phyloP scores from a whole-genome alignment of 2,329 filamentous ascomycete genomes.

The Paracoccidioides lutzii region DNA sequence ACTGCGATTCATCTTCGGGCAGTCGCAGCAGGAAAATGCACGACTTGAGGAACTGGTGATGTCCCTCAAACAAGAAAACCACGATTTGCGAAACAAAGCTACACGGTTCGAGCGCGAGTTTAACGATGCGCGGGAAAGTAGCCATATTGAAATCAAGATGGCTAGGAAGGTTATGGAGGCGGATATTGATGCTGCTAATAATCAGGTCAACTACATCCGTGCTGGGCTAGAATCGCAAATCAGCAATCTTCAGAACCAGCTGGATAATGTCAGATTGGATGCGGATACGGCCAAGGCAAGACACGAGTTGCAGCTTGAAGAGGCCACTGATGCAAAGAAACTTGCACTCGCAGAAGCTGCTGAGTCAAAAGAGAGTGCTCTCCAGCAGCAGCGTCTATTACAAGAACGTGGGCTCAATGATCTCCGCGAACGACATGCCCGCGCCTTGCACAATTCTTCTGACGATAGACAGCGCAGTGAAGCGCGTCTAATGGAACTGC shows the following conservation, averaged over 20 bases:
- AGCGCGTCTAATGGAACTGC: constrained; percentile 64
- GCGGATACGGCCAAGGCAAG: constrained; percentile 68
- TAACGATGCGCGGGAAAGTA: constrained; percentile 68
- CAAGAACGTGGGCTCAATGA: constrained; percentile 66
- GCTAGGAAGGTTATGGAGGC: constrained; percentile 65
- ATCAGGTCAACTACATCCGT: constrained; percentile 60
- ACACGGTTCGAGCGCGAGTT: constrained; percentile 68
- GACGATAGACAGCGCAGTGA: constrained; percentile 77
- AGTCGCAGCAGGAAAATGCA: constrained; percentile 45
- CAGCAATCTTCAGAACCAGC: constrained; percentile 54
- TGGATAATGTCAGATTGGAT: constrained; percentile 67
- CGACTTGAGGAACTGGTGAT: constrained; percentile 48
- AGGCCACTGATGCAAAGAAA: constrained; percentile 57
- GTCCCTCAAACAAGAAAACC: constrained; percentile 42
- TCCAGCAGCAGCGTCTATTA: constrained; percentile 47
- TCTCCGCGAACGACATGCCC: constrained; percentile 60
- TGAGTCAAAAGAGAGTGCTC: constrained; percentile 40
- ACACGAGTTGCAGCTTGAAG: constrained; percentile 73
- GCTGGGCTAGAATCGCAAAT: constrained; percentile 72
- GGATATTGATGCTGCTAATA: constrained; percentile 71
- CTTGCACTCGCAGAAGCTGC: constrained; percentile 43
- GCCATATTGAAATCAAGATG: constrained; percentile 65
- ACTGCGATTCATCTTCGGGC: constrained; percentile 65
- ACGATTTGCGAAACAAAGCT: constrained; percentile 56
- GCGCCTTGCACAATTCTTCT: constrained; percentile 55